Evolutionary conservation across 495 filamentous ascomycete genomes (phyloP).

Genomic region (Penicillium salamii): DNA sequence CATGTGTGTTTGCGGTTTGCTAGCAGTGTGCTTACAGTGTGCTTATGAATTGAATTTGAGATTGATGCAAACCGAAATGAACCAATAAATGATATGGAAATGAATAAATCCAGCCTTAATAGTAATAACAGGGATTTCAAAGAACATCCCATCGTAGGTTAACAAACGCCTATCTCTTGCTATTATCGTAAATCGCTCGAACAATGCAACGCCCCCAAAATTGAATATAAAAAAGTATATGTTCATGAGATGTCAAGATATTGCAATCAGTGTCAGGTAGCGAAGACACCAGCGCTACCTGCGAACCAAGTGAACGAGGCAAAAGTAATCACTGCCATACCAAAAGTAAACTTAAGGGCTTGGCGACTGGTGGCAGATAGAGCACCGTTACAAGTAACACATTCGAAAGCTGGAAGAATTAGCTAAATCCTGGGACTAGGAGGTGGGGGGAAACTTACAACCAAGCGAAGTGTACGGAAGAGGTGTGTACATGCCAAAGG

Average conservation of each 20-base stretch:
- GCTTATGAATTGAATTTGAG: no score
- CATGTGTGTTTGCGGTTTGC: no score
- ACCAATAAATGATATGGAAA: no score
- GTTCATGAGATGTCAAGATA: constrained; percentile 18
- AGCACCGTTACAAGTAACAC: constrained; percentile 72
- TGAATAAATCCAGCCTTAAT: no score
- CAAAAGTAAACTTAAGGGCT: constrained; percentile 67
- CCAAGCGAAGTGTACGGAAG: constrained; percentile 61
- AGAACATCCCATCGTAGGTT: constrained; percentile 9
- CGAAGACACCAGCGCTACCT: constrained; percentile 60
- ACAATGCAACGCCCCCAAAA: constrained; percentile 15
- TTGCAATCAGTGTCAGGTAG: constrained; percentile 12
- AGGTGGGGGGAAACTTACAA: constrained; percentile 47
- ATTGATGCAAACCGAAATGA: no score
- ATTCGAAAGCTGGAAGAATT: constrained; percentile 48
- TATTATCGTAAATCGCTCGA: constrained; percentile 30
- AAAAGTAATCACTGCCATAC: constrained; percentile 74
- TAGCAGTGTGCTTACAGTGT: no score
- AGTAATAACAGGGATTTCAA: no score
- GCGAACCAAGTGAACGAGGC: constrained; percentile 89
- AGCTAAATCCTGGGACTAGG: constrained; percentile 3
- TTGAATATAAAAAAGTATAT: constrained; percentile 17
- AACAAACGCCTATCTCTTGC: constrained; percentile 29
- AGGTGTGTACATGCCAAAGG: constrained; percentile 79
- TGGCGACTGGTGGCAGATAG: constrained; percentile 60